Evolutionary conservation across 2,329 filamentous ascomycete species (phyloP).

Genomic region (Colletotrichum lindemuthianum): DNA sequence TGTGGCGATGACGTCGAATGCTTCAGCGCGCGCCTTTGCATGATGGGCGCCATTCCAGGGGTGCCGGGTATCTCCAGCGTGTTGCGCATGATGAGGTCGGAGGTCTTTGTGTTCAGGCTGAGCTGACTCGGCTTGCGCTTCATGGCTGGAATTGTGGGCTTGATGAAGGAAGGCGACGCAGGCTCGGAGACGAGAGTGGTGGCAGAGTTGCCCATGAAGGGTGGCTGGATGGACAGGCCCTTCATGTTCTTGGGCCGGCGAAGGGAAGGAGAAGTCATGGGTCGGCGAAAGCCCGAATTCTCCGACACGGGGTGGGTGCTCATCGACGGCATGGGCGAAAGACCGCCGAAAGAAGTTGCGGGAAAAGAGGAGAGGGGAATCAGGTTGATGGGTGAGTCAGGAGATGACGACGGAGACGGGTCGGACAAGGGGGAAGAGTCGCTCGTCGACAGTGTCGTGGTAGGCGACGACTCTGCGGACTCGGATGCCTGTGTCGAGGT

Average conservation of each 20-base stretch:
- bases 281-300: slow-evolving; percentile 55
- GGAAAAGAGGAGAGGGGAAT: slow-evolving; percentile 77
- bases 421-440: slow-evolving; percentile 92
- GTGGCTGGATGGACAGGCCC: slow-evolving; percentile 81
- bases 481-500: slow-evolving; percentile 82
- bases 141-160: slow-evolving; percentile 76
- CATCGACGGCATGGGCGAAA: slow-evolving; percentile 51
- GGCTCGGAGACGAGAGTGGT: slow-evolving; percentile 68
- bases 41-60: slow-evolving; percentile 65
- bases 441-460: slow-evolving; percentile 90
- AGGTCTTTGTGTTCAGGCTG: slow-evolving; percentile 77
- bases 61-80: slow-evolving; percentile 66
- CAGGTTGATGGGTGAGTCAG: slow-evolving; percentile 85
- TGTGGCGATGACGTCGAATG: slow-evolving; percentile 75
- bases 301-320: slow-evolving; percentile 59
- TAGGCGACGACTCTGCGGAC: slow-evolving; percentile 94
- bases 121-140: slow-evolving; percentile 81
- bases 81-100: slow-evolving; percentile 62
- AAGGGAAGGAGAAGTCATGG: slow-evolving; percentile 75
- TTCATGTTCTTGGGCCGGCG: slow-evolving; percentile 85
- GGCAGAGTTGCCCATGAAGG: slow-evolving; percentile 57
- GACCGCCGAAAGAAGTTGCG: slow-evolving; percentile 64
- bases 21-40: slow-evolving; percentile 71
- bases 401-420: slow-evolving; percentile 89
- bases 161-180: slow-evolving; percentile 80